A percentile compares a stretch with the other conserved stretches of the same genome.
Evolutionary conservation across 805 yeast genomes (phyloP).

Genomic region (Martiniozyma abietophila): DNA sequence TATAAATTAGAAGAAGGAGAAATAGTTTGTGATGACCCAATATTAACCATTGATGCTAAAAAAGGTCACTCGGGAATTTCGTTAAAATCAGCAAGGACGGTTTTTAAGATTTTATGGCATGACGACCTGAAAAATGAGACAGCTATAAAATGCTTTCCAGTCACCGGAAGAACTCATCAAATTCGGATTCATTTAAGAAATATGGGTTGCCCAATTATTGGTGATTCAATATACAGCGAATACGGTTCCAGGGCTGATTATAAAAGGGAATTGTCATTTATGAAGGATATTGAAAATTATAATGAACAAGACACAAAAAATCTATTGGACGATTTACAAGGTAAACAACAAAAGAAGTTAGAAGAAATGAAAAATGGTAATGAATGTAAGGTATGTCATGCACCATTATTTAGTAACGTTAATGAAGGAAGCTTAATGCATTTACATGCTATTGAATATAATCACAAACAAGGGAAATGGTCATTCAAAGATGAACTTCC

Average conservation of each 20-base stretch:
- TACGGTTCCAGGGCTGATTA: slow-evolving; percentile 7
- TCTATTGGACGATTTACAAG: neutral
- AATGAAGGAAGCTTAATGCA: slow-evolving; percentile 30
- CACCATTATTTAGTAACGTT: slow-evolving; percentile 25
- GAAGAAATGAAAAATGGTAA: slow-evolving; percentile 8
- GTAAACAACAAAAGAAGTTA: slow-evolving; percentile 2
- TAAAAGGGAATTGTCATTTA: slow-evolving; percentile 3
- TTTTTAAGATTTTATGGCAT: slow-evolving; percentile 24
- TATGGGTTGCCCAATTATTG: slow-evolving; percentile 30
- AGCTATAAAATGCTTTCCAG: slow-evolving; percentile 38
- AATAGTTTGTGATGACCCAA: slow-evolving; percentile 31
- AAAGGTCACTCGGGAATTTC: slow-evolving; percentile 20
- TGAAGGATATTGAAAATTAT: neutral
- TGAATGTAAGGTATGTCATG: slow-evolving; percentile 29
- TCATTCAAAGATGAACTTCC: slow-evolving; percentile 37
- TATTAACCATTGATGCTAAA: slow-evolving; percentile 24
- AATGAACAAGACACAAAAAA: neutral
- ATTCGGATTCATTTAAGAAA: slow-evolving; percentile 46
- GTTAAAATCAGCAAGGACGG: slow-evolving; percentile 17
- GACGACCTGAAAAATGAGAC: slow-evolving; percentile 26
- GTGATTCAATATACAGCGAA: slow-evolving; percentile 26
- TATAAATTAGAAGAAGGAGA: slow-evolving; percentile 31
- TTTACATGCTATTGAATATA: slow-evolving; percentile 40
- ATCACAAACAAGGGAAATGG: slow-evolving; percentile 22
- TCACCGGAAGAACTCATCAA: slow-evolving; percentile 50